Evolutionary conservation across 2,329 filamentous ascomycete species (phyloP).

Genomic region (Neofusicoccum cordaticola): DNA sequence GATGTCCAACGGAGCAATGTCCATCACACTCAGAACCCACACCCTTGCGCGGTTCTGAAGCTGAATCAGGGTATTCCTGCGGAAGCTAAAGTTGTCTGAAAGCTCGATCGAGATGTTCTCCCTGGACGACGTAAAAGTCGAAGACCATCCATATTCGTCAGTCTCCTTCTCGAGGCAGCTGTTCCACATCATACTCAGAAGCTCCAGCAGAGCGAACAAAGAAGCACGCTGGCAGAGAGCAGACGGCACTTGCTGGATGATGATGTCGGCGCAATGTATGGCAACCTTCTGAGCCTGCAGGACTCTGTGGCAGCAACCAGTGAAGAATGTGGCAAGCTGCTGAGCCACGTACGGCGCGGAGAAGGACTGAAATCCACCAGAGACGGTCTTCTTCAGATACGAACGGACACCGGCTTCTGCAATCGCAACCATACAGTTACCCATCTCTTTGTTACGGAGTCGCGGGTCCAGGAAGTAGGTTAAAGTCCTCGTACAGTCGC

Average conservation of each 20-base stretch:
- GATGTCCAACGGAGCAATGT: constrained; percentile 84
- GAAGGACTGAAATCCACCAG: constrained; percentile 70
- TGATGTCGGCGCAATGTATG: constrained; percentile 75
- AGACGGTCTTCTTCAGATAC: constrained; percentile 74
- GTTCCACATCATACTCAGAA: constrained; percentile 91
- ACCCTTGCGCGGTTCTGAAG: constrained; percentile 72
- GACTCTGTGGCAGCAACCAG: constrained; percentile 89
- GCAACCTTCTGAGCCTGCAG: constrained; percentile 87
- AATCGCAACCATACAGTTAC: constrained; percentile 62
- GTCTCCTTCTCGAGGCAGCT: constrained; percentile 93
- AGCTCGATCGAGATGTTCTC: constrained; percentile 81
- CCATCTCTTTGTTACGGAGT: constrained; percentile 60
- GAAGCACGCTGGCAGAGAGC: constrained; percentile 86
- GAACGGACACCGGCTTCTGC: constrained; percentile 69
- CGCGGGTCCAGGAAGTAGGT: constrained; percentile 95
- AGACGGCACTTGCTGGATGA: constrained; percentile 81
- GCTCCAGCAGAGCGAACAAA: constrained; percentile 86
- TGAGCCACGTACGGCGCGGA: constrained; percentile 88
- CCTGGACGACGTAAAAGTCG: constrained; percentile 72
- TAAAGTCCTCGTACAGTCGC: constrained; percentile 85
- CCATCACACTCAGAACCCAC: constrained; percentile 80
- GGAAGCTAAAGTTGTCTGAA: constrained; percentile 87
- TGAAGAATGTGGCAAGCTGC: constrained; percentile 82
- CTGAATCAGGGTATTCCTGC: constrained; percentile 73
- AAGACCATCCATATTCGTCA: constrained; percentile 85